Conservation (phyloP, 192 early-diverging fungal genomes). For the Backusella sp. region DNA sequence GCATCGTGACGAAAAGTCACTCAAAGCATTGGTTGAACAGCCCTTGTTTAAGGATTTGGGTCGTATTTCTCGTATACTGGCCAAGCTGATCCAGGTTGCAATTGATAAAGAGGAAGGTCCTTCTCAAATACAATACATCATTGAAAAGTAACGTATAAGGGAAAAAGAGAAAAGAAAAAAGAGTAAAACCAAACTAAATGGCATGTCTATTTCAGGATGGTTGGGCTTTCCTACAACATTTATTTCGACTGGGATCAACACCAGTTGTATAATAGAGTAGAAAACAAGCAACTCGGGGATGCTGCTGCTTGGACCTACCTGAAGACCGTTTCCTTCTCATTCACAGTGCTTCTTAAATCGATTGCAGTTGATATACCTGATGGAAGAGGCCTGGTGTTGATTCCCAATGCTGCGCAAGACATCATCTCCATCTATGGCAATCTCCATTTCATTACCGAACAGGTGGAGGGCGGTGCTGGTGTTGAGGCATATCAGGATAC, state of each 20-base stretch:
- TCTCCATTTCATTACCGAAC: conserved; percentile 47
- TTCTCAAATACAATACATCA: neutral
- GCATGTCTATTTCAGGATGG: too few species aligned
- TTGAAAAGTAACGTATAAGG: conserved; percentile 2
- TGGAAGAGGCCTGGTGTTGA: conserved; percentile 16
- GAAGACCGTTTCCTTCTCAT: conserved; percentile 47
- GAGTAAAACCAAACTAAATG: neutral
- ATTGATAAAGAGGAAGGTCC: neutral
- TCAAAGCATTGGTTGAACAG: neutral
- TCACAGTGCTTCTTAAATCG: conserved; percentile 47
- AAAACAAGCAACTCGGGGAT: conserved; percentile 5
- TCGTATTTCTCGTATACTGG: conserved; percentile 29
- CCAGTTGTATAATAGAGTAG: neutral
- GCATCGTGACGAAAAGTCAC: neutral
- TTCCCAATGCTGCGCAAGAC: conserved; percentile 19
- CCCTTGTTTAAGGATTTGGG: conserved; percentile 35
- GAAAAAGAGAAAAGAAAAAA: neutral
- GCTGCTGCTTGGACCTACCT: conserved; percentile 42
- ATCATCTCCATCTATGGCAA: conserved; percentile 48
- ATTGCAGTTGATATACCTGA: conserved; percentile 31
- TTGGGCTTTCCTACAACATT: conserved; percentile 15
- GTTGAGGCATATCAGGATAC: conserved; percentile 53
- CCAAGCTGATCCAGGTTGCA: conserved; percentile 15
- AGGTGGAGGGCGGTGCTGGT: conserved; percentile 36
- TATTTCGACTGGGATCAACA: conserved; percentile 29